Base-by-base conservation (phyloP, 305 asterid species). In the Euphrasia arctica region DNA sequence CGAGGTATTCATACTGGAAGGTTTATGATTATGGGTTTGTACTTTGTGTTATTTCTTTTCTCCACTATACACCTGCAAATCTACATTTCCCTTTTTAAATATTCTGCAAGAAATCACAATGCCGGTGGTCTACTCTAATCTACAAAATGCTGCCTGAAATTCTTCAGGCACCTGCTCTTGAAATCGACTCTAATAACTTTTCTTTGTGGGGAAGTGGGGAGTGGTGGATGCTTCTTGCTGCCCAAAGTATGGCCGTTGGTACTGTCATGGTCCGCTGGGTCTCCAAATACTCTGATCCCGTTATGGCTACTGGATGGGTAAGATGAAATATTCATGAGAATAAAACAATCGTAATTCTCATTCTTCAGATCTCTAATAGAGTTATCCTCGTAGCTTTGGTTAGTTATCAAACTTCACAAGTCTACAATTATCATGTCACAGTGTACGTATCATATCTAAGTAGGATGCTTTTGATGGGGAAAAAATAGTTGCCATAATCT, bases 251-350 rank as follows among this genome's bases (percentile, higher is more conserved):
- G 98, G 98, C 96, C 48, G 55, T 87, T 48, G 97, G 97, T 59
- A 92, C 96, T 8, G 89, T 89, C 66, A 85, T 92, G 95, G 88
- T 89, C 42, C 97, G 96, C 49, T 92, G 96, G 98, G 98, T 92
- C 65, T 80, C 91, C 76, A 92, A 87, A 71, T 92, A 80, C 85
- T 84, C 98, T 0, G 97, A 92, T 74, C 95, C 97, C 34, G 54
- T 92, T 60, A 92, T 92, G 98, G 98, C 97, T 70, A 92, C 97
- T 68, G 95, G 97, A 72, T 92, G 93, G 97, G 98, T 92, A 78
- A 77, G 84, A 73, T 64, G 45, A 47, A 39, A 54, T 58, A 45
- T 54, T 34, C 62, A 13, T 50, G 42, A 63, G 15, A 42, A 15
- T 42, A 54, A 31, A 51, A 48, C 69, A 18, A 52, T 54, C 51